phyloP scores from a whole-genome alignment of 345 rosid genomes.

The Rhodamnia rubescens region DNA sequence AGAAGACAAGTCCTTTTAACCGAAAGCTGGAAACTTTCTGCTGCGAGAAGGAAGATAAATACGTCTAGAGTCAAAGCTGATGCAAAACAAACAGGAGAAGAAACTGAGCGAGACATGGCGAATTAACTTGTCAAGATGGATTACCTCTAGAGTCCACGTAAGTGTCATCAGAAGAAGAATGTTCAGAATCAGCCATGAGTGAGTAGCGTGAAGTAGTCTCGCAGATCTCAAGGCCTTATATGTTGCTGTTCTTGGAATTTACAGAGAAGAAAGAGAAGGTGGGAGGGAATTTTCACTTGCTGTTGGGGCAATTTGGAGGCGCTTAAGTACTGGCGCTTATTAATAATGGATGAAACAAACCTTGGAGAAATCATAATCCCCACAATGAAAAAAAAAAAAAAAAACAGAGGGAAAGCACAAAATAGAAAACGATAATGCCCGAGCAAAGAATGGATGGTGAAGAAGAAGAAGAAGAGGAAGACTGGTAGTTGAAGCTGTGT shows the following conservation, averaged over 20 bases:
- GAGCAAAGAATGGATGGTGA: conserved; percentile 5
- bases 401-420: neutral
- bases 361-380: neutral
- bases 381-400: neutral
- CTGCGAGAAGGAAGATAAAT: neutral
- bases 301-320: neutral
- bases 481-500: conserved; percentile 7
- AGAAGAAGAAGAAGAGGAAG: neutral
- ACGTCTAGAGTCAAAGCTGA: neutral
- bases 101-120: neutral
- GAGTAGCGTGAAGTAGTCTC: neutral
- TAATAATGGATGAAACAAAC: neutral
- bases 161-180: conserved; percentile 31
- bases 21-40: neutral
- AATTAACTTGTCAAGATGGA: neutral
- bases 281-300: neutral
- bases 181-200: conserved; percentile 44
- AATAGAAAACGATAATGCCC: neutral
- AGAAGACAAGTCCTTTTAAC: neutral
- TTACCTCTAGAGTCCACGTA: conserved; percentile 24
- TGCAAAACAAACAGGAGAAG: neutral
- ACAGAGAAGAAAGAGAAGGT: neutral
- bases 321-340: neutral
- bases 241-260: neutral
- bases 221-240: neutral